A percentile compares a stretch with the other conserved stretches of the same genome.
Conservation (phyloP, 306 rosid genomes). For the Mimosa bimucronata region DNA sequence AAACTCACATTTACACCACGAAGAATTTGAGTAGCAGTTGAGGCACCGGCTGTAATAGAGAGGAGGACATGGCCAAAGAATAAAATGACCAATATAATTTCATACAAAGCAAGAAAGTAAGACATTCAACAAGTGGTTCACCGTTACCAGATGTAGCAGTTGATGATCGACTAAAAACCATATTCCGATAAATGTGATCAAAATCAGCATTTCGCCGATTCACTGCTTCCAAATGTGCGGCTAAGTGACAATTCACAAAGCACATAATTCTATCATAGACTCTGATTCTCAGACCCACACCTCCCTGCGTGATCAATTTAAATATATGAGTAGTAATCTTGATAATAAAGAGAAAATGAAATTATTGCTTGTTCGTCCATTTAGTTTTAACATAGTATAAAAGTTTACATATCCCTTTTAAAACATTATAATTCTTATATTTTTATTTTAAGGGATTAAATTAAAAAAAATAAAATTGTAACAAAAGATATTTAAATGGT, state of each 20-base stretch:
- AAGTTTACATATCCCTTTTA: too few species aligned
- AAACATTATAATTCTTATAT: too few species aligned
- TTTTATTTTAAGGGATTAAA: too few species aligned
- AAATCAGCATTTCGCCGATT: slow-evolving; percentile 96
- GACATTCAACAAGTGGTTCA: slow-evolving; percentile 62
- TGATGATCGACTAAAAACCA: slow-evolving; percentile 89
- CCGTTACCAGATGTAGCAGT: slow-evolving; percentile 86
- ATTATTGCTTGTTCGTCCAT: too few species aligned
- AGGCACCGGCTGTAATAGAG: slow-evolving; percentile 65
- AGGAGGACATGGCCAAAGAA: slow-evolving; percentile 58
- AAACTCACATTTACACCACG: slow-evolving; percentile 53
- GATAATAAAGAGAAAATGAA: neutral
- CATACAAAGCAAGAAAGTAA: slow-evolving; percentile 50
- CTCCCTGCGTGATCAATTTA: slow-evolving; percentile 72
- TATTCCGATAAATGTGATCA: slow-evolving; percentile 91
- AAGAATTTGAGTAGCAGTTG: slow-evolving; percentile 49
- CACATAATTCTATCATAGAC: slow-evolving; percentile 95
- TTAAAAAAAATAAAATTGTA: too few species aligned
- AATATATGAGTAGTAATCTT: neutral
- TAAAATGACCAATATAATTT: slow-evolving; percentile 64
- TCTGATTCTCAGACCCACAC: slow-evolving; percentile 97
- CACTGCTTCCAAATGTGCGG: slow-evolving; percentile 97
- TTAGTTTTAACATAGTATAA: too few species aligned
- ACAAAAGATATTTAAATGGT: too few species aligned
- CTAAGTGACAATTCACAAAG: slow-evolving; percentile 99